Conservation (phyloP, 2,329 filamentous ascomycete genomes). For the Triangularia verruculosa region DNA sequence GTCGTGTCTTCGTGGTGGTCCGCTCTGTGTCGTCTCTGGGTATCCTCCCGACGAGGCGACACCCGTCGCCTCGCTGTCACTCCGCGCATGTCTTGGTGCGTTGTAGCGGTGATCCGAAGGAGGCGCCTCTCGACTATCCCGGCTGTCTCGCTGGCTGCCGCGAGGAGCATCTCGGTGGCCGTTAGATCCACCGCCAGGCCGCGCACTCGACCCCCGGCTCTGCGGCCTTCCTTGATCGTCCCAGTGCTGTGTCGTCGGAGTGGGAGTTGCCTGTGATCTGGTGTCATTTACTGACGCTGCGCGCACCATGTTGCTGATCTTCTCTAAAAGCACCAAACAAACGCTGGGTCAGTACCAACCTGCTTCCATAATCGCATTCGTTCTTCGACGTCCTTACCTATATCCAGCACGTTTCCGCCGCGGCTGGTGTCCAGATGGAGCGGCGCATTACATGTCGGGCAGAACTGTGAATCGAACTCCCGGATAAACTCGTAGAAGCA, state of each 20-base stretch:
- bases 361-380: background rate
- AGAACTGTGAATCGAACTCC: constrained; percentile 90
- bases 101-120: constrained; percentile 36
- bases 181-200: constrained; percentile 37
- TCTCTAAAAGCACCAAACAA: constrained; percentile 59
- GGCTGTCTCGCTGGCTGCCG: constrained; percentile 37
- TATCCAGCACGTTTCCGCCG: constrained; percentile 87
- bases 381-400: constrained; percentile 56
- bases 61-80: constrained; percentile 75
- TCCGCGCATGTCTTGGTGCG: constrained; percentile 63
- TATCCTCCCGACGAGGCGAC: constrained; percentile 76
- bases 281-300: constrained; percentile 69
- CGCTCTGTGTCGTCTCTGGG: constrained; percentile 69
- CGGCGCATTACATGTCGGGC: constrained; percentile 89
- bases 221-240: constrained; percentile 58
- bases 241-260: constrained; percentile 59
- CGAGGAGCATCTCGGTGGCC: constrained; percentile 38
- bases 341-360: background rate
- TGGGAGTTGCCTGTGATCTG: constrained; percentile 50
- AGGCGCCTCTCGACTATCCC: constrained; percentile 50
- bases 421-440: constrained; percentile 88
- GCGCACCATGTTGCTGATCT: constrained; percentile 89
- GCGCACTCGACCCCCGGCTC: constrained; percentile 46
- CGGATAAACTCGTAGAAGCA: constrained; percentile 99
- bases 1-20: constrained; percentile 70